Evolutionary conservation across 2,329 filamentous ascomycete species (phyloP).

Genomic region (Fusarium anthophilum): DNA sequence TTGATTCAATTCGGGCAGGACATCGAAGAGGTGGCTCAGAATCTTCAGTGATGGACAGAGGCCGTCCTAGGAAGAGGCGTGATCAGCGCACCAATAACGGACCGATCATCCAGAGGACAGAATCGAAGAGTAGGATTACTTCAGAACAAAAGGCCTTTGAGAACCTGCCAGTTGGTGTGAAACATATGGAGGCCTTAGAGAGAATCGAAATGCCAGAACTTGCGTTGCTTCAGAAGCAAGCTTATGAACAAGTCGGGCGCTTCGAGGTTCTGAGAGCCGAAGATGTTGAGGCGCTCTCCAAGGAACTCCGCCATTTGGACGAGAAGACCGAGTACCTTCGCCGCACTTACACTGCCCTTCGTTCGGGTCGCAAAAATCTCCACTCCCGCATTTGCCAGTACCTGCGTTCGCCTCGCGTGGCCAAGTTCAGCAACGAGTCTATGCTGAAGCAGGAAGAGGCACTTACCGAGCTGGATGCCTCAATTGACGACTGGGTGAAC

Average conservation of each 20-base stretch:
- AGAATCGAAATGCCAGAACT: conserved; percentile 61
- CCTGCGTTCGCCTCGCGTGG: conserved; percentile 74
- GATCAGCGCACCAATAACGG: conserved; percentile 54
- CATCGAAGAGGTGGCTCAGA: conserved; percentile 67
- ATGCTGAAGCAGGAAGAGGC: conserved; percentile 85
- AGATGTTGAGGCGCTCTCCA: conserved; percentile 73
- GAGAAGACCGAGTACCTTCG: conserved; percentile 82
- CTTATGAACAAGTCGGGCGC: conserved; percentile 67
- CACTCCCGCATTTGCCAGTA: conserved; percentile 82
- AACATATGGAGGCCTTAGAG: conserved; percentile 60
- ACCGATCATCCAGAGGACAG: conserved; percentile 49
- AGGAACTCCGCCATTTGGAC: conserved; percentile 80
- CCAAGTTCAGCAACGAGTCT: conserved; percentile 77
- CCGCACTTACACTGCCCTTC: conserved; percentile 78
- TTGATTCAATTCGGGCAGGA: conserved; percentile 32
- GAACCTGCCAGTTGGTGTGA: conserved; percentile 67
- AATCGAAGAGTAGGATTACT: conserved; percentile 57
- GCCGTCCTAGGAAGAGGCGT: conserved; percentile 65
- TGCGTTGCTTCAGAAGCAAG: conserved; percentile 65
- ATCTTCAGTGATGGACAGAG: conserved; percentile 67
- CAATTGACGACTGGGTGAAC: conserved; percentile 82
- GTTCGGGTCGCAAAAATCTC: conserved; percentile 78
- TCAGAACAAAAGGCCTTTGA: conserved; percentile 68
- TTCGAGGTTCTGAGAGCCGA: conserved; percentile 72
- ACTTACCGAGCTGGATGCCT: conserved; percentile 77